Evolutionary conservation across 1,139 yeast species (phyloP).

Genomic region (Taphrina sp.): DNA sequence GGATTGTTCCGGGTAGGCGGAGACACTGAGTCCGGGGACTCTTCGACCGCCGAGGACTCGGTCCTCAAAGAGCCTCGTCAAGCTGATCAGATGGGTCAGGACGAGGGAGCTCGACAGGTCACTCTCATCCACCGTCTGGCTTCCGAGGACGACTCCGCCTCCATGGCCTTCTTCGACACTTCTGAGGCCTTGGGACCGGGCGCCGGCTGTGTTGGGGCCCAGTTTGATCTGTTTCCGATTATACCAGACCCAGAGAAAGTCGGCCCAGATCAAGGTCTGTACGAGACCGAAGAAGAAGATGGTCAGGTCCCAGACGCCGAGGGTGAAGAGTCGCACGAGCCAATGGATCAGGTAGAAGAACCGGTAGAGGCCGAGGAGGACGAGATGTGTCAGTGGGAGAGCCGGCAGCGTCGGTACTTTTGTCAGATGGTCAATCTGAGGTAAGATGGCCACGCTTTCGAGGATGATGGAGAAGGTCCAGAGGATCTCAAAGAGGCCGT

Average conservation of each 20-base stretch:
- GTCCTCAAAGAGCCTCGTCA: conserved; percentile 13
- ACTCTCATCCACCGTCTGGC: conserved; percentile 14
- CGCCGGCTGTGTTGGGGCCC: not conserved
- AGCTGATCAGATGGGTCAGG: conserved; percentile 16
- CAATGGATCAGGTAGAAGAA: conserved; percentile 90
- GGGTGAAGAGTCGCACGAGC: conserved; percentile 77
- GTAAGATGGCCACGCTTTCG: conserved; percentile 86
- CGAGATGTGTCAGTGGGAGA: conserved; percentile 88
- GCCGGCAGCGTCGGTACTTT: conserved; percentile 85
- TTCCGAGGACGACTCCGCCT: too few relatives aligned
- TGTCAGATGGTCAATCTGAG: conserved; percentile 86
- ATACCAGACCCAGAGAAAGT: conserved; percentile 76
- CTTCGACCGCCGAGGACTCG: conserved; percentile 5
- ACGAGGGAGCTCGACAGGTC: conserved; percentile 29
- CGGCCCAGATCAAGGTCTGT: conserved; percentile 86
- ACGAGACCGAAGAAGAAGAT: conserved; percentile 75
- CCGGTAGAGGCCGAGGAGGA: conserved; percentile 89
- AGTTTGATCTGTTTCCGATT: conserved; percentile 28
- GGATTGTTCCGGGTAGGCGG: conserved; percentile 22
- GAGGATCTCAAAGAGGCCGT: conserved; percentile 49
- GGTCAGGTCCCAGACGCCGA: conserved; percentile 65
- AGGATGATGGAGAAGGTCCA: conserved; percentile 85
- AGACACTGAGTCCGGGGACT: conserved; percentile 13
- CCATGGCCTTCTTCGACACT: conserved; percentile 19
- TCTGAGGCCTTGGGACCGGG: conserved; percentile 2